Evolutionary conservation across 2,329 filamentous ascomycete genomes (phyloP).

Genomic region (Tolypocladium sp.): DNA sequence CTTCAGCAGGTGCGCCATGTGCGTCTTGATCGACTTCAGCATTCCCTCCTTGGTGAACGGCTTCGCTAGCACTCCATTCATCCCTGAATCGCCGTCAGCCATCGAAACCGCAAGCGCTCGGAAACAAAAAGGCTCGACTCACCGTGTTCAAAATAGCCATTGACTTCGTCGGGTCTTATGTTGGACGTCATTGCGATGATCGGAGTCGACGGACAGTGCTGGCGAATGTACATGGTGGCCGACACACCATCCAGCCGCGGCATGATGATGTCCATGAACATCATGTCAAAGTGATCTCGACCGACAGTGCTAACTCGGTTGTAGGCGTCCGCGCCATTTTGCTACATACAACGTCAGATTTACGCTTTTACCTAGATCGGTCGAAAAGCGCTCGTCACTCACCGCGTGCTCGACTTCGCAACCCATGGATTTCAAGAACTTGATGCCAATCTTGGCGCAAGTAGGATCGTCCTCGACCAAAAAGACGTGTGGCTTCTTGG

Average conservation of each 20-base stretch:
- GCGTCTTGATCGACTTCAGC: conserved; percentile 78
- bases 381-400: conserved; percentile 18
- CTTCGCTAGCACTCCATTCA: conserved; percentile 96
- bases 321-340: conserved; percentile 83
- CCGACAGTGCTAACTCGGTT: conserved; percentile 59
- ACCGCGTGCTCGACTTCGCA: conserved; percentile 61
- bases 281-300: conserved; percentile 49
- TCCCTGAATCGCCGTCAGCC: conserved; percentile 46
- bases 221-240: conserved; percentile 84
- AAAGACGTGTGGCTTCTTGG: conserved; percentile 67
- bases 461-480: conserved; percentile 78
- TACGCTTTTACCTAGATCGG: conserved; percentile 8
- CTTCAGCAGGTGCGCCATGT: conserved; percentile 76
- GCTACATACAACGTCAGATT: conserved; percentile 12
- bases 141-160: conserved; percentile 96
- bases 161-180: conserved; percentile 91
- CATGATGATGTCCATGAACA: conserved; percentile 96
- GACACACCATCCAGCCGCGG: conserved; percentile 91
- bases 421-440: conserved; percentile 56
- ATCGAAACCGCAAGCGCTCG: background rate
- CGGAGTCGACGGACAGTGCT: conserved; percentile 71
- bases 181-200: conserved; percentile 99
- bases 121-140: conserved; percentile 25
- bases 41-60: conserved; percentile 89
- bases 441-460: conserved; percentile 58